These are phyloP conservation scores for Ensete ventricosum DNA, from an alignment of 176 grass and related monocot species.

Conservation along the genomic window DNA sequence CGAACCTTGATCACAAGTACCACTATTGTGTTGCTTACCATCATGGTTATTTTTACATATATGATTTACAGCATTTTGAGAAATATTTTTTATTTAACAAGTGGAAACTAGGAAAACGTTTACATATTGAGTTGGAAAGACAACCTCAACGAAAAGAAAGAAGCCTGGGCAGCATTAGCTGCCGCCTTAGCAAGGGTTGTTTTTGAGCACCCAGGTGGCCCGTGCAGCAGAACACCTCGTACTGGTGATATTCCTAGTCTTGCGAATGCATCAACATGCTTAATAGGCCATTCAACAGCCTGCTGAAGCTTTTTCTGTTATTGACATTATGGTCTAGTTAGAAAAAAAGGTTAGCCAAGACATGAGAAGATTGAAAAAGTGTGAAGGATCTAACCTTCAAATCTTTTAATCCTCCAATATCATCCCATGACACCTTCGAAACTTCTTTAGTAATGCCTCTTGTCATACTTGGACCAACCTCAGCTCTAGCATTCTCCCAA, in stretches of 20 bases:
- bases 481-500: conserved; percentile 59
- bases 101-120: background rate
- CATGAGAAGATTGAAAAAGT: conserved; percentile 20
- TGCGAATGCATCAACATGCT: conserved; percentile 55
- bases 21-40: background rate
- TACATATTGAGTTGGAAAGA: background rate
- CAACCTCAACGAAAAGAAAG: conserved; percentile 95
- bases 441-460: conserved; percentile 78
- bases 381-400: conserved; percentile 43
- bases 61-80: background rate
- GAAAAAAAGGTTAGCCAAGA: conserved; percentile 12
- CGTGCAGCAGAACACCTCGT: conserved; percentile 76
- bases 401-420: conserved; percentile 86
- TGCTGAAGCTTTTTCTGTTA: conserved; percentile 73
- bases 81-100: background rate
- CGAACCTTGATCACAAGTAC: too few species aligned
- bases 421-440: conserved; percentile 67
- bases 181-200: conserved; percentile 85
- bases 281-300: conserved; percentile 91
- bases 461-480: conserved; percentile 56
- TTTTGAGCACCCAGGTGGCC: conserved; percentile 86
- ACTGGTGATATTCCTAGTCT: conserved; percentile 84
- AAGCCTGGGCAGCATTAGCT: conserved; percentile 73
- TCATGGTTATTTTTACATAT: background rate
- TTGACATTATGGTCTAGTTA: conserved; percentile 13